Conservation (phyloP, 2,329 filamentous ascomycete species). For the Alternaria incomplexa region DNA sequence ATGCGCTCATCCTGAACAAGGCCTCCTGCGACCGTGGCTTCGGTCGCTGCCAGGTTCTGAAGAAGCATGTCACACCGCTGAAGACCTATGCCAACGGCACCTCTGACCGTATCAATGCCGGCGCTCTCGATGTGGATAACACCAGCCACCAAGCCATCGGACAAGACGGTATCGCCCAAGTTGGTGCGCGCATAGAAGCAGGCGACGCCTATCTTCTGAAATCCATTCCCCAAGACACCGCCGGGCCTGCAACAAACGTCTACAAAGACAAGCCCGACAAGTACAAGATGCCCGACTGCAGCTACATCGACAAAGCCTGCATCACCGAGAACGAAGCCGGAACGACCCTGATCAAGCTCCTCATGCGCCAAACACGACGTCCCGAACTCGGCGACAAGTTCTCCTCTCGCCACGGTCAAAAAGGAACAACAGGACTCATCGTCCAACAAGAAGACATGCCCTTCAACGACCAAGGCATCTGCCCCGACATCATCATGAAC, state of each 20-base stretch:
- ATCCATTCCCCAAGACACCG: conserved; percentile 79
- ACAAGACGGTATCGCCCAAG: conserved; percentile 84
- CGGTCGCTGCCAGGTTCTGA: conserved; percentile 96
- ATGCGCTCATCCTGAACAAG: conserved; percentile 95
- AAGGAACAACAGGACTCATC: conserved; percentile 96
- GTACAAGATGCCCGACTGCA: conserved; percentile 83
- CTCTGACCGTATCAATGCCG: conserved; percentile 61
- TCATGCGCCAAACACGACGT: conserved; percentile 92
- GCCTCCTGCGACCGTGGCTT: conserved; percentile 94
- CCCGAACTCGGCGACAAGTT: conserved; percentile 98
- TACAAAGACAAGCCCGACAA: conserved; percentile 71
- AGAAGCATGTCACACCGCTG: conserved; percentile 86
- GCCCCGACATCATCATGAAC: conserved; percentile 99
- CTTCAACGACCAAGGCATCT: conserved; percentile 87
- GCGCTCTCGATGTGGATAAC: conserved; percentile 55
- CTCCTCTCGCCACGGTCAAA: conserved; percentile 96
- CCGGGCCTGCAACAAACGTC: conserved; percentile 70
- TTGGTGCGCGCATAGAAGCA: conserved; percentile 77
- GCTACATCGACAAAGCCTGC: conserved; percentile 96
- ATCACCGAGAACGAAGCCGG: conserved; percentile 86
- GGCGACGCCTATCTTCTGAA: conserved; percentile 93
- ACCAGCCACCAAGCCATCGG: conserved; percentile 73
- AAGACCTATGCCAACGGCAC: conserved; percentile 86
- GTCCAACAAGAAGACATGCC: conserved; percentile 97
- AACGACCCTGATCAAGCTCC: conserved; percentile 86